These are phyloP conservation scores for Trametes cinnabarina DNA, from an alignment of 768 basidiomycete species.

Conservation along the genomic window DNA sequence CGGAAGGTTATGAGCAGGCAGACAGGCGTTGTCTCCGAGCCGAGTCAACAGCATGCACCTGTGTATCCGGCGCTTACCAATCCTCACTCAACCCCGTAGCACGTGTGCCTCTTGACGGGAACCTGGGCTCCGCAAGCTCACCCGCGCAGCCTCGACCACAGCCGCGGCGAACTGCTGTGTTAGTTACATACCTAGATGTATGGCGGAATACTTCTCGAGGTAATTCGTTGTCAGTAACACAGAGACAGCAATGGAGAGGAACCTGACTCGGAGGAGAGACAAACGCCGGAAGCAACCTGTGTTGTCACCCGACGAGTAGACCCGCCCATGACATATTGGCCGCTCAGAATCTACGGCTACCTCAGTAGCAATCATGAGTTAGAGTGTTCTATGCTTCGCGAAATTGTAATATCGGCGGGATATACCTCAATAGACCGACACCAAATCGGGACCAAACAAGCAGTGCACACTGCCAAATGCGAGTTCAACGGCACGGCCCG, in stretches of 20 bases:
- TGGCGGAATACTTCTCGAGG: too few relatives aligned
- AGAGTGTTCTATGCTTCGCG: too few relatives aligned
- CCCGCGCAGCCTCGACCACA: too few relatives aligned
- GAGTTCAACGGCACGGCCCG: too few relatives aligned
- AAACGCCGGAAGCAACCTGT: not conserved
- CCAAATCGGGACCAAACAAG: too few relatives aligned
- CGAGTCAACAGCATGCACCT: slow-evolving; percentile 9
- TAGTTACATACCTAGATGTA: not conserved
- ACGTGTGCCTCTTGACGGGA: slow-evolving; percentile 9
- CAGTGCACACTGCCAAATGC: too few relatives aligned
- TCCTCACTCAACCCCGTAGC: not conserved
- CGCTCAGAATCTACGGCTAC: not conserved
- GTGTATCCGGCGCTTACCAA: slow-evolving; percentile 13
- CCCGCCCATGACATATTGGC: not conserved
- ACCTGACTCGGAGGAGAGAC: not conserved
- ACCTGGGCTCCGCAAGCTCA: slow-evolving; percentile 2
- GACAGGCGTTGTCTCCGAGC: not conserved
- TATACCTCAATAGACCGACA: too few relatives aligned
- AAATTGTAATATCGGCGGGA: too few relatives aligned
- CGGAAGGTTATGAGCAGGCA: slow-evolving; percentile 7
- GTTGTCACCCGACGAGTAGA: not conserved
- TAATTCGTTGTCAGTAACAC: not conserved
- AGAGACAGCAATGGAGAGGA: not conserved
- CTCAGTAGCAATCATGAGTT: too few relatives aligned
- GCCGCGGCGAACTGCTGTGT: not conserved